Evolutionary conservation across 2,329 filamentous ascomycete species (phyloP).

Genomic region (Neurospora sp.): DNA sequence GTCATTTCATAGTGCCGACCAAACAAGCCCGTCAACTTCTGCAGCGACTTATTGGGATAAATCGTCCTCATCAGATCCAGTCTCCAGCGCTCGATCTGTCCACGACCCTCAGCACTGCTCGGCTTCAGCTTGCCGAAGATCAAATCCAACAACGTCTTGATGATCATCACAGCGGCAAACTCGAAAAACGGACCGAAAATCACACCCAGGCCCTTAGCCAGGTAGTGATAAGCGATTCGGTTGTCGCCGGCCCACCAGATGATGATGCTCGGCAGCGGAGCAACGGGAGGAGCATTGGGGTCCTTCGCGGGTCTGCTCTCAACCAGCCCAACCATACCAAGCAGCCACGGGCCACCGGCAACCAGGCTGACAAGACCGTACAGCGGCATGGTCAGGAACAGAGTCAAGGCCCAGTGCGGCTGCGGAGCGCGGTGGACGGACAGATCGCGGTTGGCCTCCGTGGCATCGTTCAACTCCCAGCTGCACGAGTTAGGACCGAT

Average conservation of each 20-base stretch:
- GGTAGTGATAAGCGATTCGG: slow-evolving; percentile 40
- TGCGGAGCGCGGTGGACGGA: slow-evolving; percentile 27
- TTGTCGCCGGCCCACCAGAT: slow-evolving; percentile 39
- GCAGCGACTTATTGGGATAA: slow-evolving; percentile 33
- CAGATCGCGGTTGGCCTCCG: slow-evolving; percentile 37
- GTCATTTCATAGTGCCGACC: slow-evolving; percentile 47
- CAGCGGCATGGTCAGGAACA: slow-evolving; percentile 34
- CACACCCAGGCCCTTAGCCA: slow-evolving; percentile 32
- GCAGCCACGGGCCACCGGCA: slow-evolving; percentile 35
- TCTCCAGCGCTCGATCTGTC: slow-evolving; percentile 33
- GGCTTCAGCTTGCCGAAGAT: slow-evolving; percentile 29
- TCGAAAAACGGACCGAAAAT: slow-evolving; percentile 34
- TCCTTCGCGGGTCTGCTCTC: slow-evolving; percentile 23
- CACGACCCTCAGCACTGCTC: slow-evolving; percentile 21
- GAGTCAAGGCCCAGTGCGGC: slow-evolving; percentile 34
- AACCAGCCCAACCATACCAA: slow-evolving; percentile 36
- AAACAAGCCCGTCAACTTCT: slow-evolving; percentile 39
- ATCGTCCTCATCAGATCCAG: slow-evolving; percentile 33
- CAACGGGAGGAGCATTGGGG: slow-evolving; percentile 9
- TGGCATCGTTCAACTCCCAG: slow-evolving; percentile 40
- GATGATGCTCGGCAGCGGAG: slow-evolving; percentile 32
- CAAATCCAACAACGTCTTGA: slow-evolving; percentile 31
- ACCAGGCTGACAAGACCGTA: slow-evolving; percentile 29
- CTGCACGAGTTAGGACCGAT: slow-evolving; percentile 49
- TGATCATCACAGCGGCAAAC: slow-evolving; percentile 30